Evolutionary conservation across 1,284 basidiomycete species (phyloP).

Genomic region (Veloboletus limbatus): DNA sequence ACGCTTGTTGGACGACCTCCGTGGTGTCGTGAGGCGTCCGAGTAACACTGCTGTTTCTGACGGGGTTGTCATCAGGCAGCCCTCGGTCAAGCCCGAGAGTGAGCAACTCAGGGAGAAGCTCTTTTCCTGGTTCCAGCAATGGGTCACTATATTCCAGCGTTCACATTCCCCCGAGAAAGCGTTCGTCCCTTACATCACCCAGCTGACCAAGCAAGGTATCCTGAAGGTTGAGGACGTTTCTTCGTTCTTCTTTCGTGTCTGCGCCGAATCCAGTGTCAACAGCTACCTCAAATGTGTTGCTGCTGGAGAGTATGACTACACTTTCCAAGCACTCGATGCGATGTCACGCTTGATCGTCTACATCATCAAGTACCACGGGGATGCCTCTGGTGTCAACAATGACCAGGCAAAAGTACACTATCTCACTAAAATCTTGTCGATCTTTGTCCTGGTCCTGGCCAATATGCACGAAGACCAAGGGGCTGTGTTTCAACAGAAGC

Average conservation of each 20-base stretch:
- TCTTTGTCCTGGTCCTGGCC: conserved; percentile 93
- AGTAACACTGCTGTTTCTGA: conserved; percentile 38
- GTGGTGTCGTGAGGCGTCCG: conserved; percentile 50
- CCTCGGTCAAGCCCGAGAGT: conserved; percentile 61
- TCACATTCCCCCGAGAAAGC: conserved; percentile 89
- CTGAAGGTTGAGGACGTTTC: conserved; percentile 96
- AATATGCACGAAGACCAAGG: conserved; percentile 95
- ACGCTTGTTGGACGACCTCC: conserved; percentile 70
- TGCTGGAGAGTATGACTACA: conserved; percentile 71
- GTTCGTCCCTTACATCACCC: conserved; percentile 97
- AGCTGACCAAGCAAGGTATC: conserved; percentile 94
- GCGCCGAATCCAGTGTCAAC: conserved; percentile 92
- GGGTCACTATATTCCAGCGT: conserved; percentile 93
- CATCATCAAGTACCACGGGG: conserved; percentile 99
- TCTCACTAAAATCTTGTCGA: conserved; percentile 96
- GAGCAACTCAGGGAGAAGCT: conserved; percentile 71
- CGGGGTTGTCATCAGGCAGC: conserved; percentile 40
- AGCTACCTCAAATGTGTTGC: conserved; percentile 87
- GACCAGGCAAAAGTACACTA: conserved; percentile 96
- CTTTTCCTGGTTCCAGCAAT: conserved; percentile 82
- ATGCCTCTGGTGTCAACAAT: conserved; percentile 84
- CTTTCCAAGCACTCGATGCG: conserved; percentile 93
- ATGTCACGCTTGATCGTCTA: conserved; percentile 94
- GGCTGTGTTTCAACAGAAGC: conserved; percentile 91
- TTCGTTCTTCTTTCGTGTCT: conserved; percentile 97